Evolutionary conservation across 352 stramenopile species (phyloP).

Genomic region (Blastocystis sp.): DNA sequence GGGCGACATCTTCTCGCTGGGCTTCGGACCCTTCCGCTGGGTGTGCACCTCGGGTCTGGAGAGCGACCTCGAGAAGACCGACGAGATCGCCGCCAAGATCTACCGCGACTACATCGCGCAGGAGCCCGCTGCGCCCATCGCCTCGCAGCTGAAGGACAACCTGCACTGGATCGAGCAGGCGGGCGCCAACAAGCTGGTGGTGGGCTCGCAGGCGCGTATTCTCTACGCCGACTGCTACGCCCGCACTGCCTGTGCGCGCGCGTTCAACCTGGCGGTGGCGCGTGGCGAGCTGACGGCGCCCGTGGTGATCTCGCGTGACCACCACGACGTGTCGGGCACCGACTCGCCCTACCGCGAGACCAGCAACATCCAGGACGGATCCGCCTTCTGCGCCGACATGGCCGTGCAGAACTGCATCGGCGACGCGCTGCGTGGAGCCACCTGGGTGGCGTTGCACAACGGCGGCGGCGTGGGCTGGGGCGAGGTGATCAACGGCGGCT

Average conservation of each 20-base stretch:
- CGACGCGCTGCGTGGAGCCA: slow-evolving; percentile 71
- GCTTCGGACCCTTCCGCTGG: slow-evolving; percentile 77
- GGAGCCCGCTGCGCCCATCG: slow-evolving; percentile 50
- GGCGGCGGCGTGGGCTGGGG: slow-evolving; percentile 75
- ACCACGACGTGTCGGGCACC: slow-evolving; percentile 76
- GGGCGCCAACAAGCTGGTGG: slow-evolving; percentile 72
- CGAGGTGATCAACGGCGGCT: slow-evolving; percentile 75
- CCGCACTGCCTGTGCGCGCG: slow-evolving; percentile 68
- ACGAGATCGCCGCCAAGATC: slow-evolving; percentile 68
- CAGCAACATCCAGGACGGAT: slow-evolving; percentile 74
- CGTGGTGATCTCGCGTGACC: slow-evolving; percentile 72
- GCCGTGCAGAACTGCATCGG: slow-evolving; percentile 76
- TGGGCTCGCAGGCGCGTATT: slow-evolving; percentile 75
- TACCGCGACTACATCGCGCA: slow-evolving; percentile 66
- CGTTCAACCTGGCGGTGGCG: slow-evolving; percentile 72
- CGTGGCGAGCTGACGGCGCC: slow-evolving; percentile 66
- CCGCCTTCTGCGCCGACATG: slow-evolving; percentile 75
- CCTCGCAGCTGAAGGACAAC: slow-evolving; percentile 70
- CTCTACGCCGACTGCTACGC: slow-evolving; percentile 73
- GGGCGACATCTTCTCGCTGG: slow-evolving; percentile 77
- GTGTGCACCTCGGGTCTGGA: slow-evolving; percentile 68
- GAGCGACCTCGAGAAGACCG: slow-evolving; percentile 69
- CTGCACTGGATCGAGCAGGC: slow-evolving; percentile 73
- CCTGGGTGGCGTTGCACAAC: slow-evolving; percentile 76
- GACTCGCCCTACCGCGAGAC: slow-evolving; percentile 77